These are phyloP conservation scores for Polygonum maritimum DNA, from an alignment of 148 eudicot species.

Conservation along the genomic window DNA sequence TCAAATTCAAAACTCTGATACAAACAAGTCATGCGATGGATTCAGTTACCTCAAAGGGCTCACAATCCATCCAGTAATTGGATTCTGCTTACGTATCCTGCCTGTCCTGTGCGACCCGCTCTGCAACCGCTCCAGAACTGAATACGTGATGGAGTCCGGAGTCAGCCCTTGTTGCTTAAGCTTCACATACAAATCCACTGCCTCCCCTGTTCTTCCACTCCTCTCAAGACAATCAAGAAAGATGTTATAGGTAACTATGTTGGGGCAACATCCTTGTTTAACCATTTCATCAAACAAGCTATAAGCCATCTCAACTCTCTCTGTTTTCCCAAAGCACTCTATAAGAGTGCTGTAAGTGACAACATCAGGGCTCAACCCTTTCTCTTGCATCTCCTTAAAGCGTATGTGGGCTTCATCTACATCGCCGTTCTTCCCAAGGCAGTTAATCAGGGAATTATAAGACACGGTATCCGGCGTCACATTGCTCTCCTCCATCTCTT, in stretches of 20 bases:
- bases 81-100: slow-evolving; percentile 64
- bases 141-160: slow-evolving; percentile 75
- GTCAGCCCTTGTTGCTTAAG: slow-evolving; percentile 77
- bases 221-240: slow-evolving; percentile 77
- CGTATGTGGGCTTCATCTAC: slow-evolving; percentile 93
- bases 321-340: slow-evolving; percentile 91
- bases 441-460: slow-evolving; percentile 82
- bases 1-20: not conserved
- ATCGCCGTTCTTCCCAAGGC: slow-evolving; percentile 87
- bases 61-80: slow-evolving; percentile 89
- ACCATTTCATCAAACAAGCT: slow-evolving; percentile 83
- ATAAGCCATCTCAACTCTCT: slow-evolving; percentile 85
- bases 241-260: slow-evolving; percentile 84
- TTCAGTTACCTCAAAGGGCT: slow-evolving; percentile 67
- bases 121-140: slow-evolving; percentile 75
- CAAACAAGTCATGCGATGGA: not conserved
- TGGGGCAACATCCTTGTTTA: slow-evolving; percentile 74
- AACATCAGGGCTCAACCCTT: slow-evolving; percentile 81
- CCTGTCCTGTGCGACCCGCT: slow-evolving; percentile 43
- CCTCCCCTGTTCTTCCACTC: slow-evolving; percentile 78
- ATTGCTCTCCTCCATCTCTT: slow-evolving; percentile 73
- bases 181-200: slow-evolving; percentile 77
- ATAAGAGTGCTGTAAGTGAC: slow-evolving; percentile 86
- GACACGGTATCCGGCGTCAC: slow-evolving; percentile 68
- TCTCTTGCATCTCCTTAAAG: slow-evolving; percentile 90